Evolutionary conservation across 1,284 basidiomycete genomes (phyloP).

Genomic region (Tilletiopsis washingtonensis): DNA sequence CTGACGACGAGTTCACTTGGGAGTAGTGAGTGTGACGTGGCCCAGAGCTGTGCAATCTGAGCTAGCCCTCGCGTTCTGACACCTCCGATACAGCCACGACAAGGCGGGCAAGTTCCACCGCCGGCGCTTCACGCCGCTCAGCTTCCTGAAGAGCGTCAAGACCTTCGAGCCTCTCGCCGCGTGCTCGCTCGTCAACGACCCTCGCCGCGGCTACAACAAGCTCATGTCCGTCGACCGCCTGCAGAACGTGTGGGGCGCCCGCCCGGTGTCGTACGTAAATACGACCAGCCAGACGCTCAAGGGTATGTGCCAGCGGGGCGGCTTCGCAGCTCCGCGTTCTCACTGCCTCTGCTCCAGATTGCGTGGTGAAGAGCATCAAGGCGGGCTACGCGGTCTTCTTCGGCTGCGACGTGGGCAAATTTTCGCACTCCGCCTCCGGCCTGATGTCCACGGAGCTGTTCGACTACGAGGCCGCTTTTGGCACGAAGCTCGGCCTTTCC

Average conservation of each 20-base stretch:
- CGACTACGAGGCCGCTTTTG: conserved; percentile 54
- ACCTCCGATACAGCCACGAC: conserved; percentile 54
- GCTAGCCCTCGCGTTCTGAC: too few relatives aligned
- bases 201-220: conserved; percentile 70
- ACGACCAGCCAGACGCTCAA: conserved; percentile 74
- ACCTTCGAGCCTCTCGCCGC: conserved; percentile 57
- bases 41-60: background rate
- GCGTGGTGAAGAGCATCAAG: conserved; percentile 62
- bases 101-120: conserved; percentile 64
- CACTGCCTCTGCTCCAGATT: conserved; percentile 45
- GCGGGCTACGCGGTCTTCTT: conserved; percentile 88
- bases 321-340: background rate
- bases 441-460: conserved; percentile 80
- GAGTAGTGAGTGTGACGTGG: background rate
- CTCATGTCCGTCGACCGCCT: conserved; percentile 89
- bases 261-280: conserved; percentile 76
- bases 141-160: conserved; percentile 54
- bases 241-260: conserved; percentile 81
- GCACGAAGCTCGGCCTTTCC: conserved; percentile 56
- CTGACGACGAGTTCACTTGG: conserved; percentile 27
- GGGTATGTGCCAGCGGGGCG: conserved; percentile 13
- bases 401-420: conserved; percentile 76
- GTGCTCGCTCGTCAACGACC: conserved; percentile 92
- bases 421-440: conserved; percentile 56
- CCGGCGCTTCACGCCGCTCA: conserved; percentile 70